These are phyloP conservation scores for Reticulascus tulasneorum DNA, from an alignment of 2,329 filamentous ascomycete species.

Conservation along the genomic window DNA sequence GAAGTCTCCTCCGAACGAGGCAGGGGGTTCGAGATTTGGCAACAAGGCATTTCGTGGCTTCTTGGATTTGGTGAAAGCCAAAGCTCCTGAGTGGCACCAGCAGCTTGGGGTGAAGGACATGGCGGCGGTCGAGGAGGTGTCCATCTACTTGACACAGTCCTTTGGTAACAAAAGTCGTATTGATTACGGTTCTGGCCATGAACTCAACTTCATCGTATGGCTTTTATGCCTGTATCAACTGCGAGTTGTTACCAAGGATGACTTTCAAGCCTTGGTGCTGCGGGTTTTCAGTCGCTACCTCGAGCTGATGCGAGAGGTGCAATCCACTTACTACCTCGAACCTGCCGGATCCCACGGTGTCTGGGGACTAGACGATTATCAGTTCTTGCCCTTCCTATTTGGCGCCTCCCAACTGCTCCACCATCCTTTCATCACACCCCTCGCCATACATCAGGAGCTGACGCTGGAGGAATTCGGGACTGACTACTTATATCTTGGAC, in stretches of 20 bases:
- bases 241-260: conserved; percentile 54
- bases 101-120: conserved; percentile 48
- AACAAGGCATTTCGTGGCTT: conserved; percentile 88
- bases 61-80: conserved; percentile 63
- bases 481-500: conserved; percentile 87
- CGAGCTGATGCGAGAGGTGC: conserved; percentile 78
- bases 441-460: conserved; percentile 81
- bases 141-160: conserved; percentile 74
- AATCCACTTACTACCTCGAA: conserved; percentile 93
- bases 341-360: conserved; percentile 96
- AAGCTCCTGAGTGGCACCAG: conserved; percentile 58
- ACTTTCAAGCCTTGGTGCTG: conserved; percentile 73
- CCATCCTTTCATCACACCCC: conserved; percentile 75
- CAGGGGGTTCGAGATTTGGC: conserved; percentile 85
- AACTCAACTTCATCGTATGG: conserved; percentile 97
- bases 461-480: conserved; percentile 79
- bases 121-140: conserved; percentile 64
- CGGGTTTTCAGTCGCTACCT: conserved; percentile 81
- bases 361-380: conserved; percentile 97
- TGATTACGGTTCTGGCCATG: conserved; percentile 96
- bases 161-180: conserved; percentile 86
- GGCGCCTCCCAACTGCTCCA: conserved; percentile 85
- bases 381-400: conserved; percentile 93
- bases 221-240: conserved; percentile 89
- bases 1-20: conserved; percentile 75